Evolutionary conservation across 768 basidiomycete species (phyloP), one percentile per base, ranked within the genome.

Genomic region (Gymnopilus junonius): DNA sequence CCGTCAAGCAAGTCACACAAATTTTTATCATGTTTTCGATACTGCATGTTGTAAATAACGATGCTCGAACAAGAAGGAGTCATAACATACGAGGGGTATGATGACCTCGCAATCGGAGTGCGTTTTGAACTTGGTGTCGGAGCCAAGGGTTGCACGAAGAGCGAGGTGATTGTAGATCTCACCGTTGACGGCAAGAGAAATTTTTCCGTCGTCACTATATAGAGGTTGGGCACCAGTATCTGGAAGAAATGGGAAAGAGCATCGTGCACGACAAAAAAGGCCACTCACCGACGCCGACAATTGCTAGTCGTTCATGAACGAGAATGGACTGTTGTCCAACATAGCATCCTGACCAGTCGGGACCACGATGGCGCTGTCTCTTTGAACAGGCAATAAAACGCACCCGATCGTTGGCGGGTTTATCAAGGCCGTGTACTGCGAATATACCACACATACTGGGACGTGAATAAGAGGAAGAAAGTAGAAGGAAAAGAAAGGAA

Each of bases 61-160:
- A 61, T n/a, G 25, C 53, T 6, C 17, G 39, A 25, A 40, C 10
- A 27, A 34, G 40, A 51, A n/a, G 17, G 55, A 58, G 23, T 17
- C 70, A 56, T 57, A 97, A 21, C 70, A 57, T 61, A 97, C 97
- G 70, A 99, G 77, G 67, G 96, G 92, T 65, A 99, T 85, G 69
- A 99, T 97, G 70, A 97, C 89, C 76, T 99, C 97, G 76, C 97
- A 99, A 71, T 99, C 97, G 0, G 96, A 98, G 72, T 97, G 93
- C 0, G 97, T 99, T 83, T 94, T 97, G 84, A 99, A 97, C 61
- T 87, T 88, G 67, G 88, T 85, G 60, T 79, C 82, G 45, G 86
- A 73, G 37, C 85, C 88, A 58, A 95, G 77, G 25, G 76, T 78
- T 55, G 88, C 85, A 61, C 93, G 87, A 55, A 99, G 87, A 17